Percentiles rank a stretch among this genome's conserved stretches.
phyloP scores from a whole-genome alignment of 1,139 yeast species.

The Nakaseomyces delphensis region DNA sequence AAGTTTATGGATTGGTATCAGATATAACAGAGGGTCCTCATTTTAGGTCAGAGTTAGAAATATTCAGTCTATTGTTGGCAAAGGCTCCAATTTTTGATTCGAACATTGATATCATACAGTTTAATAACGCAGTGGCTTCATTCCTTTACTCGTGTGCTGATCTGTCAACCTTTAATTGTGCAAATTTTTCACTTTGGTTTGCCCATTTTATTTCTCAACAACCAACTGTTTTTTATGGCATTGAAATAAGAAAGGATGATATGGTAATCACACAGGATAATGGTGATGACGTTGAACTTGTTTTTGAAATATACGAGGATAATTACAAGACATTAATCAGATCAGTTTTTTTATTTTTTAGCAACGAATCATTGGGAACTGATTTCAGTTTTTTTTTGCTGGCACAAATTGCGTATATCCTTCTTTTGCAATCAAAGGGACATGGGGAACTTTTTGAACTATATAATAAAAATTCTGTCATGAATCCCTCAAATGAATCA shows the following conservation, averaged over 20 bases:
- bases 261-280: background rate
- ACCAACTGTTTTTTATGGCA: background rate
- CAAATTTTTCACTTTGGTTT: constrained; percentile 2
- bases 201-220: background rate
- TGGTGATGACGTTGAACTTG: background rate
- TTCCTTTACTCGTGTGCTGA: background rate
- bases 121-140: background rate
- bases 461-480: background rate
- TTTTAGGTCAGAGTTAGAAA: background rate
- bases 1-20: background rate
- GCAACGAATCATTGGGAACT: background rate
- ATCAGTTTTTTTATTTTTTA: background rate
- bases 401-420: background rate
- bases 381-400: background rate
- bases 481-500: background rate
- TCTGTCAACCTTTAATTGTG: background rate
- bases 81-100: background rate
- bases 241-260: background rate
- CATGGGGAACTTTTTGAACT: background rate
- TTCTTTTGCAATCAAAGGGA: background rate
- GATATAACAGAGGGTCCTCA: background rate
- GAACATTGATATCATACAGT: background rate
- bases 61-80: background rate
- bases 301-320: background rate
- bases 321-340: background rate